These are phyloP conservation scores for Chlorophyllum brunneum DNA, from an alignment of 768 basidiomycete genomes.

Conservation along the genomic window DNA sequence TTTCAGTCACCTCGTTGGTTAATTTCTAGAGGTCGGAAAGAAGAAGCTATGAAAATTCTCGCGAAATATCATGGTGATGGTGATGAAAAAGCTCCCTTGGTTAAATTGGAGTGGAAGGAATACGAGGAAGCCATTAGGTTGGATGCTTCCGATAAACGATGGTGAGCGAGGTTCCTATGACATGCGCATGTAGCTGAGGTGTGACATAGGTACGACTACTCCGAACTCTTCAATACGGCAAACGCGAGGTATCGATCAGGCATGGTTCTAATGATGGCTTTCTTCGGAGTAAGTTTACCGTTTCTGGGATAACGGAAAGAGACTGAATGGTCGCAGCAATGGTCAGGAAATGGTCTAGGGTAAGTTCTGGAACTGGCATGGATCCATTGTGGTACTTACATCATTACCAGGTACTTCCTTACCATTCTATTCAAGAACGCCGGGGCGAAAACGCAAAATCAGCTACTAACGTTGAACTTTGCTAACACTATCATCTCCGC, in stretches of 20 bases:
- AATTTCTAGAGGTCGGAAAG: slow-evolving; percentile 42
- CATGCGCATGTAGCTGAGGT: no score
- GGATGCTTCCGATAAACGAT: slow-evolving; percentile 54
- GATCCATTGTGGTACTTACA: background rate
- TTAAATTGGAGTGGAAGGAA: slow-evolving; percentile 48
- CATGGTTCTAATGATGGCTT: slow-evolving; percentile 49
- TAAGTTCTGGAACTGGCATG: slow-evolving; percentile 16
- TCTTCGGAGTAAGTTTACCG: slow-evolving; percentile 38
- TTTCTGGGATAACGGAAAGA: background rate
- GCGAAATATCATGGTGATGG: slow-evolving; percentile 51
- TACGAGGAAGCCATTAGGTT: slow-evolving; percentile 45
- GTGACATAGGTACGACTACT: slow-evolving; percentile 49
- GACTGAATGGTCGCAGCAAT: slow-evolving; percentile 32
- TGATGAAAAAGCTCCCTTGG: slow-evolving; percentile 45
- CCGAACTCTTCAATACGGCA: slow-evolving; percentile 42
- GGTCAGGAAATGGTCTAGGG: slow-evolving; percentile 53
- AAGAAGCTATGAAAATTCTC: slow-evolving; percentile 45
- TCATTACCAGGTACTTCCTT: slow-evolving; percentile 33
- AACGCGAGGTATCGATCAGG: slow-evolving; percentile 43
- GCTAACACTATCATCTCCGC: slow-evolving; percentile 39
- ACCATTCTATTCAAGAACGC: slow-evolving; percentile 38
- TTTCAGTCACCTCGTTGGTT: slow-evolving; percentile 51
- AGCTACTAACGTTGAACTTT: slow-evolving; percentile 37
- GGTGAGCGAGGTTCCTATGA: slow-evolving; percentile 29
- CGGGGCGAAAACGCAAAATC: slow-evolving; percentile 35